These are phyloP conservation scores for Ciborinia camelliae DNA, from an alignment of 2,329 filamentous ascomycete genomes.

Conservation along the genomic window DNA sequence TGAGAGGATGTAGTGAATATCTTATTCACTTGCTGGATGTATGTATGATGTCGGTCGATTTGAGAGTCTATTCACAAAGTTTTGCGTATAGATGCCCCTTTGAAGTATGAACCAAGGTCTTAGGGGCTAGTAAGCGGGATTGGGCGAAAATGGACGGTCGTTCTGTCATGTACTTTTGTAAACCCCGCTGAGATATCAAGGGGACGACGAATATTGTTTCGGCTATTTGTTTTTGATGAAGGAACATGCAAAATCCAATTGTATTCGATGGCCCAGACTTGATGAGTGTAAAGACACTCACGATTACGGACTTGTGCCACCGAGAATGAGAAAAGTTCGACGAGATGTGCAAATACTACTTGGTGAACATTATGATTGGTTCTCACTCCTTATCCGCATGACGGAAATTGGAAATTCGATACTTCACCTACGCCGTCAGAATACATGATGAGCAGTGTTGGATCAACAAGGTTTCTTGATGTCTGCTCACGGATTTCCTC, in stretches of 20 bases:
- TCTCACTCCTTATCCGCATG: too few species aligned
- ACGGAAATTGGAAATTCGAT: too few species aligned
- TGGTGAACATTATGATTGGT: too few species aligned
- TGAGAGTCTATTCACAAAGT: too few species aligned
- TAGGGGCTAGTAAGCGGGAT: not conserved
- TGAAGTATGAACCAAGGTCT: not conserved
- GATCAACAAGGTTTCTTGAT: not conserved
- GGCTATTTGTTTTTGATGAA: not conserved
- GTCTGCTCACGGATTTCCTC: not conserved
- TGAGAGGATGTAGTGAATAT: not conserved
- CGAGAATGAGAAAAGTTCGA: too few species aligned
- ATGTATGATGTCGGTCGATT: not conserved
- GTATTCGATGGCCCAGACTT: not conserved
- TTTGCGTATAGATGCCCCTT: not conserved
- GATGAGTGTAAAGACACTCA: not conserved
- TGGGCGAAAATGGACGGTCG: too few species aligned
- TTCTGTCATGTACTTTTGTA: too few species aligned
- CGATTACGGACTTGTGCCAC: not conserved
- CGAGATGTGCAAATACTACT: too few species aligned
- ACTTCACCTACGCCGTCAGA: too few species aligned
- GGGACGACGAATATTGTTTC: too few species aligned
- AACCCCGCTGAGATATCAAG: too few species aligned
- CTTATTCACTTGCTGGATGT: not conserved
- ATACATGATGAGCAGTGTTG: too few species aligned
- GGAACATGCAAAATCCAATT: not conserved